Evolutionary conservation across 371 early-diverging fungal species (phyloP).

Genomic region (Apophysomyces elegans): DNA sequence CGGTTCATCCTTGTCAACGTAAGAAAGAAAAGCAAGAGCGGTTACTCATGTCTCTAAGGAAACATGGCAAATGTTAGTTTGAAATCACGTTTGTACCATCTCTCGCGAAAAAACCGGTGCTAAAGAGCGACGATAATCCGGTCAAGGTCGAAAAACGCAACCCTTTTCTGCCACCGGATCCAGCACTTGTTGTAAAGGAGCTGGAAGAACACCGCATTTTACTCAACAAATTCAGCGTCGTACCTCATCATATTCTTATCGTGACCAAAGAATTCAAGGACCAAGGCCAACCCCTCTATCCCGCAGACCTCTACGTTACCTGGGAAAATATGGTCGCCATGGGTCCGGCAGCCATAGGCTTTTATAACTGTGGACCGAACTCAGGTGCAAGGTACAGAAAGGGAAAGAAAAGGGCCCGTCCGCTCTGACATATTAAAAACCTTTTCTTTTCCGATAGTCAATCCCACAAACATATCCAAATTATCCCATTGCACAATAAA

Average conservation of each 20-base stretch:
- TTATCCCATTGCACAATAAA: conserved; percentile 54
- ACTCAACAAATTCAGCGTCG: conserved; percentile 79
- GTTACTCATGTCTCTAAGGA: neutral
- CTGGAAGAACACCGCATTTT: conserved; percentile 61
- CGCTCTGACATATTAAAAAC: neutral
- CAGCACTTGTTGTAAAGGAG: conserved; percentile 61
- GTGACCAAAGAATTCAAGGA: conserved; percentile 75
- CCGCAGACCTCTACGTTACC: conserved; percentile 59
- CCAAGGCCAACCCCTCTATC: conserved; percentile 66
- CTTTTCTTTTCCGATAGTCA: conserved; percentile 35
- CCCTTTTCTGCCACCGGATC: conserved; percentile 74
- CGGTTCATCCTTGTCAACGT: neutral
- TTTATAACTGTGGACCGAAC: conserved; percentile 75
- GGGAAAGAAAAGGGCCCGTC: neutral
- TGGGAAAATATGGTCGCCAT: conserved; percentile 56
- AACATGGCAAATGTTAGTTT: conserved; percentile 26
- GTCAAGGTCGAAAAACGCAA: conserved; percentile 37
- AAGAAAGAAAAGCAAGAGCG: neutral
- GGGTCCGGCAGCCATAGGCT: conserved; percentile 54
- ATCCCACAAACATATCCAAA: conserved; percentile 77
- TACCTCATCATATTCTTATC: conserved; percentile 68
- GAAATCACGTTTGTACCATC: conserved; percentile 57
- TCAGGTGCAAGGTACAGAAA: conserved; percentile 70
- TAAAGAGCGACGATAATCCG: conserved; percentile 25
- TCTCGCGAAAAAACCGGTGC: conserved; percentile 50